phyloP scores from a whole-genome alignment of 257 asterid genomes.

The Capsicum pubescens region DNA sequence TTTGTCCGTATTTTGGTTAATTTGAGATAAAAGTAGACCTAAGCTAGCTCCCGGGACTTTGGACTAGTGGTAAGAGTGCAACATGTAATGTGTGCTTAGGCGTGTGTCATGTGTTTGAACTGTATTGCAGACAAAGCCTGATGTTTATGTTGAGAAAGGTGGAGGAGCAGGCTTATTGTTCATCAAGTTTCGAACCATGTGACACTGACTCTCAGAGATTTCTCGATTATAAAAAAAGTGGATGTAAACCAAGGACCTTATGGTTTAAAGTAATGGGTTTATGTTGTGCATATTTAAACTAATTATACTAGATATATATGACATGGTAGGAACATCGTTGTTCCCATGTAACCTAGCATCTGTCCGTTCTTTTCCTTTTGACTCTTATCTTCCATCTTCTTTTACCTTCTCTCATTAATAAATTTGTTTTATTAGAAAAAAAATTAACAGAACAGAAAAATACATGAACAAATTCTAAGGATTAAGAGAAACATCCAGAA shows the following conservation, averaged over 20 bases:
- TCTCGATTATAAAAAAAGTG: background rate
- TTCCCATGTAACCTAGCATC: background rate
- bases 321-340: background rate
- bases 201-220: background rate
- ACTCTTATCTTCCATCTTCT: background rate
- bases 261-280: background rate
- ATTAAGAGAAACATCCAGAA: background rate
- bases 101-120: background rate
- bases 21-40: background rate
- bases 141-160: background rate
- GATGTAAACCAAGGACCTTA: background rate
- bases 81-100: background rate
- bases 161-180: background rate
- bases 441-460: background rate
- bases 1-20: background rate
- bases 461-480: background rate
- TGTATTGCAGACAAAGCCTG: background rate
- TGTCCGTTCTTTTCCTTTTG: background rate
- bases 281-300: background rate
- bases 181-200: background rate
- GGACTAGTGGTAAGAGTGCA: background rate
- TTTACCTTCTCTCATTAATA: background rate
- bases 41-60: background rate
- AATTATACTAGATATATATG: background rate
- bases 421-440: background rate